Base-by-base conservation (phyloP, 2,329 filamentous ascomycete species). In the Amesomyces nigricolor region DNA sequence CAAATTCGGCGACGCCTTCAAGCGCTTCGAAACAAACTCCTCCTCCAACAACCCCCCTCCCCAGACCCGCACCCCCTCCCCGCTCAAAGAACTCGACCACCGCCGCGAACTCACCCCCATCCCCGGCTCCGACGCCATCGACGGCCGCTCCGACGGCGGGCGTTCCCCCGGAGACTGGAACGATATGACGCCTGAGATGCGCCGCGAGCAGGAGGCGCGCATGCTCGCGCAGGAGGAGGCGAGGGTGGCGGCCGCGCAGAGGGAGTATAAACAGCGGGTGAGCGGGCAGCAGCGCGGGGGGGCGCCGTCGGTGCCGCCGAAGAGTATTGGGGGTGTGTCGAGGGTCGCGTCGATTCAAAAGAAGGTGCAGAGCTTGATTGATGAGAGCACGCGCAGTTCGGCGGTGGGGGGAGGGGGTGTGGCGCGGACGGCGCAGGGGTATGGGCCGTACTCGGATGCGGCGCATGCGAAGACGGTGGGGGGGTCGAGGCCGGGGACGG, bases 1-100 rank as follows among this genome's bases (percentile, higher is more conserved):
- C 22, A 90, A 87, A 63, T 96, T 97, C 68, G 90, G 91, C 0
- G 91, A 96, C 65, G 91, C 92, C 3, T 96, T 97, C 73, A 90
- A 92, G 66, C 82, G 88, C 5, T 97, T 97, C 63, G 94, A 99
- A 22, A 80, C 76, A 57, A 71, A 66, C 64, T 61, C 22, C 22
- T 26, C 22, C 22, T 26, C 22, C 32, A 35, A 3, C 44, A 58
- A 62, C 63, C 55, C 19, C 60, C 62, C 10, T 19, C 65, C 64
- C 14, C 67, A 63, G n/a, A 66, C 63, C 6, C 72, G 76, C 37
- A 75, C 75, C 13, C 74, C 77, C 1, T 80, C 78, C 5, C 78
- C 77, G 4, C 70, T 75, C 26, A 78, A 76, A 63, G 75, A 76
- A 51, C 64, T 70, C 29, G 78, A 72, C 61, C 77, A 72, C 61